Conservation (phyloP, 139 green algal species). For the Ulvella scutata region DNA sequence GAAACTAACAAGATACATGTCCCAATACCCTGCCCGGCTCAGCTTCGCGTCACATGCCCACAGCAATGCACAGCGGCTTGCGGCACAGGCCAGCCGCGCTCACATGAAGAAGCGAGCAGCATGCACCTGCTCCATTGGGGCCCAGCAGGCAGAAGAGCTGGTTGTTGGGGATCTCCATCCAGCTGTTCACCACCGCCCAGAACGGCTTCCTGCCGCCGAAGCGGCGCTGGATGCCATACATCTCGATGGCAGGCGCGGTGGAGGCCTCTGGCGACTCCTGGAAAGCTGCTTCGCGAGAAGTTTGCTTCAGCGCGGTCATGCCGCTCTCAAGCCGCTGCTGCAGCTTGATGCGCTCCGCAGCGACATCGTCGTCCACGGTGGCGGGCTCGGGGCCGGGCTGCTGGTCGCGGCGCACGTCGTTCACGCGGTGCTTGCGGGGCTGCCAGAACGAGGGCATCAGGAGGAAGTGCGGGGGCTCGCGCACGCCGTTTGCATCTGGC, state of each 20-base stretch:
- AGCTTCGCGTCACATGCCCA: too few species aligned
- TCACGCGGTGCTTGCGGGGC: neutral
- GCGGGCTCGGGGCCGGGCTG: neutral
- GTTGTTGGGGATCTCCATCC: slow-evolving; percentile 58
- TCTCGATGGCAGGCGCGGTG: slow-evolving; percentile 37
- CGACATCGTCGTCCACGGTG: slow-evolving; percentile 40
- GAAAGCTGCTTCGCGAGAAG: neutral
- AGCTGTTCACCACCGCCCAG: slow-evolving; percentile 59
- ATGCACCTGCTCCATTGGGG: slow-evolving; percentile 25
- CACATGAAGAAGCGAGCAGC: neutral
- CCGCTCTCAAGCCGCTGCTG: slow-evolving; percentile 27
- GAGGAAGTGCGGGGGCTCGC: slow-evolving; percentile 35
- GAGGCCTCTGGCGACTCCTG: too few species aligned
- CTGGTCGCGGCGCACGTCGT: neutral
- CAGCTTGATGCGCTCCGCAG: slow-evolving; percentile 43
- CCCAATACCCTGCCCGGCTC: too few species aligned
- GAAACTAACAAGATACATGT: too few species aligned
- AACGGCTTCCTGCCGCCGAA: slow-evolving; percentile 23
- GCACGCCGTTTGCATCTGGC: slow-evolving; percentile 27
- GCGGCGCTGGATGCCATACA: slow-evolving; percentile 62
- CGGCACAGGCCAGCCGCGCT: too few species aligned
- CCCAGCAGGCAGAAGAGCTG: slow-evolving; percentile 75
- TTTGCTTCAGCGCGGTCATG: neutral
- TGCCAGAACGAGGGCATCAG: slow-evolving; percentile 48
- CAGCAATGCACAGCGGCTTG: too few species aligned